Base-by-base conservation (phyloP, 345 rosid species). In the Acer yangbiense region DNA sequence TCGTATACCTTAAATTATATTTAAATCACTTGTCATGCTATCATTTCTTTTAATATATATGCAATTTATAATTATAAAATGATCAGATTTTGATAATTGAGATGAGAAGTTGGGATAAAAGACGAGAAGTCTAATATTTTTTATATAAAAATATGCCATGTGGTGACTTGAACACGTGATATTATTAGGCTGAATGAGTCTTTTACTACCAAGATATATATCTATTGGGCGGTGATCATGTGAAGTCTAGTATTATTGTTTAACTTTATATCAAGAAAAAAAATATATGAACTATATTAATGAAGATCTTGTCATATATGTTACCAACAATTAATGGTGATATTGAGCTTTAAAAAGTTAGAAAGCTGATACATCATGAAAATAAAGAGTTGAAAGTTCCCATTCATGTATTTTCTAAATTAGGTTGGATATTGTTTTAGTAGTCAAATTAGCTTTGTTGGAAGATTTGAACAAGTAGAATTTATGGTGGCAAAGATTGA, bases 321-420 rank as follows among this genome's bases (percentile, higher is more conserved):
- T 32, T 50, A 14, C 55, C 55, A 50, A 50, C 5, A 12, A 50
- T 12, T 32, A 32, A 32, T 32, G 62, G 57, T 60, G 68, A 75
- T 69, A 10, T 69, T 80, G 83, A 54, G n/a, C 44, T 10, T 69
- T 69, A 11, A 69, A 54, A 29, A 71, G 62, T 57, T 17, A n/a
- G 68, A 61, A 64, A 64, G 72, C 65, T 69, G 63, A 70, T 69
- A 70, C 72, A 80, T 75, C 79, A 80, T 76, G 50, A 35, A n/a
- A 32, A 50, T 6, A 57, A 57, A 57, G 71, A 65, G 60, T 67
- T 79, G 21, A 55, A 79, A 63, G 75, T 68, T 74, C 46, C 73
- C 72, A 65, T 58, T 73, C 54, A 21, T 43, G 64, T 32, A 32
- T 32, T n/a, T 32, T 32, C 39, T 32, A 25, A 57, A 57, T 57